Evolutionary conservation across 345 rosid species (phyloP).

Genomic region (Lenwebbia sp.): DNA sequence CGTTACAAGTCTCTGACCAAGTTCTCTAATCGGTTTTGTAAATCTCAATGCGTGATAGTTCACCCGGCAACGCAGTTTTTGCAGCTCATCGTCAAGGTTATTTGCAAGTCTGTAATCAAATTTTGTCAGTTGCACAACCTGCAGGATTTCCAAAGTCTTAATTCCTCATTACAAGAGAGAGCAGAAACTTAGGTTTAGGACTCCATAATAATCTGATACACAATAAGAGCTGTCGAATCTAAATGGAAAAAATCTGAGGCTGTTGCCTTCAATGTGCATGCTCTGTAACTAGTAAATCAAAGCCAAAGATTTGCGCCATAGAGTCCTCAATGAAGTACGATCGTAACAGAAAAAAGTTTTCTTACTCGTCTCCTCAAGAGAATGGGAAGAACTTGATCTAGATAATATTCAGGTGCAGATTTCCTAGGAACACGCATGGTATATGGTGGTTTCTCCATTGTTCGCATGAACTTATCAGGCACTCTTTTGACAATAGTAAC

Average conservation of each 20-base stretch:
- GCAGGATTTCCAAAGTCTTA: constrained; percentile 15
- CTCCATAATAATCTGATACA: background rate
- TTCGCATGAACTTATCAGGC: constrained; percentile 84
- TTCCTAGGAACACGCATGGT: constrained; percentile 97
- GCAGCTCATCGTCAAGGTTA: constrained; percentile 80
- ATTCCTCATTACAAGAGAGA: background rate
- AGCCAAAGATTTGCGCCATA: background rate
- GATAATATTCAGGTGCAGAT: constrained; percentile 85
- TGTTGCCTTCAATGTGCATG: background rate
- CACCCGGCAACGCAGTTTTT: constrained; percentile 87
- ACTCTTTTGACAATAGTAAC: constrained; percentile 90
- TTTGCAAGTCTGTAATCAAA: constrained; percentile 93
- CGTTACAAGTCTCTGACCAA: constrained; percentile 66
- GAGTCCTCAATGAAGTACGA: background rate
- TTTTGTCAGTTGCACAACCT: constrained; percentile 98
- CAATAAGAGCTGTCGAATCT: background rate
- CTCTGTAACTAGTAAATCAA: background rate
- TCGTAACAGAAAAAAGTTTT: background rate
- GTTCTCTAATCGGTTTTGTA: constrained; percentile 66
- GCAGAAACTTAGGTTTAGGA: background rate
- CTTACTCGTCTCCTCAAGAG: constrained; percentile 79
- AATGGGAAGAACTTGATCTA: constrained; percentile 90
- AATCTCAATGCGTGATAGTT: constrained; percentile 89
- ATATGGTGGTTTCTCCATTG: constrained; percentile 96
- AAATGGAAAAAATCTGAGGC: background rate